Percentiles rank a stretch among this genome's conserved stretches.
phyloP scores from a whole-genome alignment of 495 filamentous ascomycete species.

The Aspergillus nanangensis region DNA sequence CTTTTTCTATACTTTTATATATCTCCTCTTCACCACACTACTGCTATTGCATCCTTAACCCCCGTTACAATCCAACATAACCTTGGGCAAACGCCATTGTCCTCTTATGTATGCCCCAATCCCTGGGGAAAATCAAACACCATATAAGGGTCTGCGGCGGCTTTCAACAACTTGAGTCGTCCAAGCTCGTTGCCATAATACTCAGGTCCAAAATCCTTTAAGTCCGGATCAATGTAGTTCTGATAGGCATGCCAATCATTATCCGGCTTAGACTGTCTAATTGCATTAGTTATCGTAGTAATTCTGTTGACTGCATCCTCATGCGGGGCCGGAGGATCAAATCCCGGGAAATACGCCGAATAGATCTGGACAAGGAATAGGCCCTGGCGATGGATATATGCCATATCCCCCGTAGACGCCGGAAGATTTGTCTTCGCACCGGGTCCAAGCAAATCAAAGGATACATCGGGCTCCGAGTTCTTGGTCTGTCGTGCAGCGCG shows the following conservation, averaged over 20 bases:
- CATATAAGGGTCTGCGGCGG: not conserved
- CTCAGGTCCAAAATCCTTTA: not conserved
- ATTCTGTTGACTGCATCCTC: not conserved
- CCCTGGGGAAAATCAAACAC: slow-evolving; percentile 4
- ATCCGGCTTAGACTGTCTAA: not conserved
- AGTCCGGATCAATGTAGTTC: slow-evolving; percentile 2
- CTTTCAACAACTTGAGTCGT: not conserved
- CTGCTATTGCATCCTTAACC: too few species aligned
- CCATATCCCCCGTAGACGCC: not conserved
- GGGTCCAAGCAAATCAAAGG: slow-evolving; percentile 1
- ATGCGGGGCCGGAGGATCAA: not conserved
- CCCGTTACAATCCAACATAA: too few species aligned
- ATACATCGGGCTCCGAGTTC: not conserved
- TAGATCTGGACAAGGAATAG: slow-evolving; percentile 3
- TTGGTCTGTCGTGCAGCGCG: not conserved
- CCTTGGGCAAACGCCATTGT: too few species aligned
- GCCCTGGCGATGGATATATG: slow-evolving; percentile 1
- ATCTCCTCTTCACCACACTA: too few species aligned
- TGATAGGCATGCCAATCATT: slow-evolving; percentile 3
- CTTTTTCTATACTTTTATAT: too few species aligned
- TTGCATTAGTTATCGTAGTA: not conserved
- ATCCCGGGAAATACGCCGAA: slow-evolving; percentile 1
- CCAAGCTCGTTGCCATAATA: not conserved
- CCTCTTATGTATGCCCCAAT: not conserved
- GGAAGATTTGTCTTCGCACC: not conserved